Percentiles rank a stretch among this genome's conserved stretches.
Evolutionary conservation across 768 basidiomycete species (phyloP).

Genomic region (Pilatotrama ljubarskyi): DNA sequence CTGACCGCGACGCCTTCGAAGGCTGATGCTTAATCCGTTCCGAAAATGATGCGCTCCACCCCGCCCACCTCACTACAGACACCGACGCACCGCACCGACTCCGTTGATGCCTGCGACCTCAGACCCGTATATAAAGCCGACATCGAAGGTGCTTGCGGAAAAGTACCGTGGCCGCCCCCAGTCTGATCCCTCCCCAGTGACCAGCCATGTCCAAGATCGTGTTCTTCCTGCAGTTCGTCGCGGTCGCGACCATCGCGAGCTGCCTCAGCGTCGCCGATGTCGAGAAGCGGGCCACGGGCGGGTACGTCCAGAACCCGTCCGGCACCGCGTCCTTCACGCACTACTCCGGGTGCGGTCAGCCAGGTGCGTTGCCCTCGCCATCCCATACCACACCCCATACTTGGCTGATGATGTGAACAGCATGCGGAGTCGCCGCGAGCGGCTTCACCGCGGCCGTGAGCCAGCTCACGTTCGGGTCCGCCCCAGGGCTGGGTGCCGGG

Average conservation of each 20-base stretch:
- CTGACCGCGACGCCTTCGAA: background rate
- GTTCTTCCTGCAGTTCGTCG: constrained; percentile 10
- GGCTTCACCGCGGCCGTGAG: constrained; percentile 60
- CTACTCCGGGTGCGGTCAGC: constrained; percentile 50
- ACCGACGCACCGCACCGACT: background rate
- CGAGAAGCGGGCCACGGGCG: constrained; percentile 41
- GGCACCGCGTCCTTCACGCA: constrained; percentile 58
- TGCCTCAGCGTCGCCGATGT: constrained; percentile 10
- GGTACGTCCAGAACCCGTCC: constrained; percentile 54
- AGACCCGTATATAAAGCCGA: background rate
- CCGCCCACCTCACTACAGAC: background rate
- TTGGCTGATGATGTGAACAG: constrained; percentile 26
- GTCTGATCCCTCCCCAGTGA: background rate
- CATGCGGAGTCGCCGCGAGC: constrained; percentile 51
- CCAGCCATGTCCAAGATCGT: constrained; percentile 7
- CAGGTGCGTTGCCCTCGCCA: constrained; percentile 37
- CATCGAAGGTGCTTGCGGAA: background rate
- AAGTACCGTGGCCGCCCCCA: background rate
- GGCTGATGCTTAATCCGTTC: background rate
- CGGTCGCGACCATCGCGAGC: constrained; percentile 17
- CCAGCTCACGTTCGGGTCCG: constrained; percentile 55
- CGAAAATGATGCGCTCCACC: constrained; percentile 12
- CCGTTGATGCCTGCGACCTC: background rate
- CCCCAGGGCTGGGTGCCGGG: constrained; percentile 50
- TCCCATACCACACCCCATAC: background rate